Evolutionary conservation across 257 asterid genomes (phyloP).

Genomic region (Cynanchum wilfordii): DNA sequence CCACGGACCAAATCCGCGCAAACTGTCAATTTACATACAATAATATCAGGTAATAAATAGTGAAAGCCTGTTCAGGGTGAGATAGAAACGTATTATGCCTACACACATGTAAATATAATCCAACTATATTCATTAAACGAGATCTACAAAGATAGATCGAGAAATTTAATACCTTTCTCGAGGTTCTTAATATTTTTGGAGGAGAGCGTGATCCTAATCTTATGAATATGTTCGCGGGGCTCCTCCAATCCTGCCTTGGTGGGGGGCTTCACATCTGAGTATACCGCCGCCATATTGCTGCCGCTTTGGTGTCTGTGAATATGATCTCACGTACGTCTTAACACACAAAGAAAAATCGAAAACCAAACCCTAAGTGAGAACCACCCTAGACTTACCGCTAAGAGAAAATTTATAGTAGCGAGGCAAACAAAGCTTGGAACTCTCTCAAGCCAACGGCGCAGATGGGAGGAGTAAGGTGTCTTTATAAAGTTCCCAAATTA

Average conservation of each 20-base stretch:
- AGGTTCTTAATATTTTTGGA: conserved; percentile 42
- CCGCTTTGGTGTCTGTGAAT: not conserved
- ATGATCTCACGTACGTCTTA: too few species aligned
- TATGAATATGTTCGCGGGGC: conserved; percentile 36
- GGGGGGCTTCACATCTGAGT: conserved; percentile 41
- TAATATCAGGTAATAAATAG: not conserved
- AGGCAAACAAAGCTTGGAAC: not conserved
- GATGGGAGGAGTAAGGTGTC: too few species aligned
- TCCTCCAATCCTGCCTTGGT: conserved; percentile 39
- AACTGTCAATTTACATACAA: conserved; percentile 24
- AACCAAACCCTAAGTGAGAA: not conserved
- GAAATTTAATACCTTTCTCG: conserved; percentile 27
- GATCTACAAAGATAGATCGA: not conserved
- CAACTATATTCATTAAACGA: not conserved
- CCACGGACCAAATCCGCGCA: conserved; percentile 78
- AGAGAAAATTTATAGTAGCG: not conserved
- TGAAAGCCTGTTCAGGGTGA: not conserved
- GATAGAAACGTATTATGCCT: too few species aligned
- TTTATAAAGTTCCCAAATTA: too few species aligned
- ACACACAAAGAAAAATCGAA: too few species aligned
- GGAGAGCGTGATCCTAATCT: conserved; percentile 47
- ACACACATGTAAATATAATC: not conserved
- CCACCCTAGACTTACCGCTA: not conserved
- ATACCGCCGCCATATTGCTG: conserved; percentile 40
- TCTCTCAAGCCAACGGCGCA: too few species aligned